Conservation (phyloP, 495 filamentous ascomycete genomes). For the Cryomyces antarcticus region DNA sequence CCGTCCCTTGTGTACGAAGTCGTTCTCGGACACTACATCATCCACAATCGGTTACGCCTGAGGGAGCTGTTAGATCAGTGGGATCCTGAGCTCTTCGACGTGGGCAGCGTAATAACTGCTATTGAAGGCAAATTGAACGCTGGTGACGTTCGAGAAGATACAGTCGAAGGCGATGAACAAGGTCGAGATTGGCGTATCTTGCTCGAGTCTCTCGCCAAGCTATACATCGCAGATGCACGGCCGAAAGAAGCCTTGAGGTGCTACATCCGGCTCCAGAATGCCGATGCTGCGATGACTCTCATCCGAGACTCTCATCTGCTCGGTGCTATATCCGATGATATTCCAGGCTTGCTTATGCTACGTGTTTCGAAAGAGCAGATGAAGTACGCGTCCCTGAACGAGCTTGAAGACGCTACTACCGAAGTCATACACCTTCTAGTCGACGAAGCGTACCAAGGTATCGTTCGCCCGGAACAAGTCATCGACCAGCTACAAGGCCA, state of each 20-base stretch:
- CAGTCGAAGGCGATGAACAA: conserved; percentile 38
- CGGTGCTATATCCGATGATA: conserved; percentile 69
- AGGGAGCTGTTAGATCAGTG: conserved; percentile 65
- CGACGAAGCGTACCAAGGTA: conserved; percentile 73
- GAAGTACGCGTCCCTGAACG: conserved; percentile 38
- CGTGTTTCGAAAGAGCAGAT: conserved; percentile 58
- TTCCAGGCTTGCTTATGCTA: conserved; percentile 70
- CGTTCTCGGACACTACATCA: conserved; percentile 69
- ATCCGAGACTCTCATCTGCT: conserved; percentile 70
- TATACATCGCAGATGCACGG: conserved; percentile 60
- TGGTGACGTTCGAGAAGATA: conserved; percentile 45
- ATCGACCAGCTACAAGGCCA: conserved; percentile 45
- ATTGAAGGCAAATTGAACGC: conserved; percentile 56
- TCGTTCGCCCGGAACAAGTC: conserved; percentile 58
- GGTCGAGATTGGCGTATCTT: conserved; percentile 71
- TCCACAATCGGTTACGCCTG: conserved; percentile 43
- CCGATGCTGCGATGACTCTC: conserved; percentile 65
- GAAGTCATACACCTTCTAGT: conserved; percentile 76
- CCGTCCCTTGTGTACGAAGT: conserved; percentile 68
- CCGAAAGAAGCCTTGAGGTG: conserved; percentile 66
- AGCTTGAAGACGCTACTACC: conserved; percentile 55
- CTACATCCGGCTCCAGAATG: conserved; percentile 81
- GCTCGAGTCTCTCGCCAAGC: conserved; percentile 59
- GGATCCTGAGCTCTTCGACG: conserved; percentile 68
- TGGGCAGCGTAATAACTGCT: conserved; percentile 41